Conservation (phyloP, 202 grass and related monocot species). For the Thinopyrum obtusiflorum region DNA sequence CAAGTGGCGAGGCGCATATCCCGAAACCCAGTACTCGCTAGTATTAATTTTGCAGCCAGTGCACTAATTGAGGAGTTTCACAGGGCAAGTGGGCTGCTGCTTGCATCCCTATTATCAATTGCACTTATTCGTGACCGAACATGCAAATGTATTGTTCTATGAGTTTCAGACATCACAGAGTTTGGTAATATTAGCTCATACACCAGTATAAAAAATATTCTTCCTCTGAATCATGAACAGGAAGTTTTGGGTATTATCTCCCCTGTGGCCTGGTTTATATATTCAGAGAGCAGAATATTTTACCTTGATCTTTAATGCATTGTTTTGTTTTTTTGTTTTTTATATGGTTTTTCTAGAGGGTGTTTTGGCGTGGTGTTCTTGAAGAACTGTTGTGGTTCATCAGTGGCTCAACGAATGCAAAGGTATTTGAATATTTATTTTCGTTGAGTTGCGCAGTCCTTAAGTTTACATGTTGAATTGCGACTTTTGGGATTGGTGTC, state of each 20-base stretch:
- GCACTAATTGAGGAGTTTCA: background rate
- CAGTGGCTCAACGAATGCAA: constrained; percentile 85
- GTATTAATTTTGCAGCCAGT: background rate
- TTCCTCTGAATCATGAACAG: background rate
- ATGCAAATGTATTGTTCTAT: background rate
- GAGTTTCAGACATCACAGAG: background rate
- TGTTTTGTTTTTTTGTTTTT: background rate
- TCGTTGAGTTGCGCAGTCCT: background rate
- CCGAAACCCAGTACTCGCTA: background rate
- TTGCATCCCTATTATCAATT: background rate
- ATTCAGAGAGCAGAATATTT: background rate
- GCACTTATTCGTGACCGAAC: background rate
- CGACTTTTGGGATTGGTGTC: background rate
- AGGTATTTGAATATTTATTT: constrained; percentile 38
- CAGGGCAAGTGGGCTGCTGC: background rate
- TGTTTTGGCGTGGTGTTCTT: constrained; percentile 82
- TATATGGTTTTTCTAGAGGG: constrained; percentile 41
- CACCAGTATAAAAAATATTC: background rate
- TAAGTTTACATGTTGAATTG: background rate
- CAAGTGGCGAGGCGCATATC: background rate
- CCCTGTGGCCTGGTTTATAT: background rate
- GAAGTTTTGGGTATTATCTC: background rate
- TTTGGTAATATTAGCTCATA: background rate
- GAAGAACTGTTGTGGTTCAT: constrained; percentile 96
- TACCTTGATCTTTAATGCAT: background rate